phyloP scores from a whole-genome alignment of 2,329 filamentous ascomycete species.

The Akanthomyces muscarius region DNA sequence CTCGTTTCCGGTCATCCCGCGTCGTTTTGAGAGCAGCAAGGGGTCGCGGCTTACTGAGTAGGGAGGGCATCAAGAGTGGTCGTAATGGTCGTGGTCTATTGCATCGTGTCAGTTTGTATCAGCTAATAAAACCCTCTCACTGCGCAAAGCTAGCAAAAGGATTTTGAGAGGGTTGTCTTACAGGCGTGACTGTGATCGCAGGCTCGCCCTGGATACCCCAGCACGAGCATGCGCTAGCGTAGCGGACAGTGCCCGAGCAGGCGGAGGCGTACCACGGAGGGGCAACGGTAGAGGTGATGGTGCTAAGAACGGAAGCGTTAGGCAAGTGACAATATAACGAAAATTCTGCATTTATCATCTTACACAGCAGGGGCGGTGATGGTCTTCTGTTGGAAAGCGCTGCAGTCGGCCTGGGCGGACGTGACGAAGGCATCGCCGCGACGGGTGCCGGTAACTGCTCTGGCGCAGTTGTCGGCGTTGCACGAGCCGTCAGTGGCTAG shows the following conservation, averaged over 20 bases:
- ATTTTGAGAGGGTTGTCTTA: neutral
- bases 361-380: conserved; percentile 10
- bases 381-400: neutral
- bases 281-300: conserved; percentile 4
- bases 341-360: neutral
- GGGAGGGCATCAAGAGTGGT: neutral
- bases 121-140: neutral
- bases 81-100: conserved; percentile 4
- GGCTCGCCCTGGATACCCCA: conserved; percentile 5
- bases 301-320: neutral
- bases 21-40: neutral
- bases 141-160: neutral
- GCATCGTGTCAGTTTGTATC: neutral
- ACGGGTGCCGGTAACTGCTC: conserved; percentile 9
- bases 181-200: conserved; percentile 6
- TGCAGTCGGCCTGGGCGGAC: conserved; percentile 1
- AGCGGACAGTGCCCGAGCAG: conserved; percentile 3
- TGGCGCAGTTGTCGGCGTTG: conserved; percentile 12
- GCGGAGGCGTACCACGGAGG: conserved; percentile 8
- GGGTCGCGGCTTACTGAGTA: neutral
- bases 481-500: neutral
- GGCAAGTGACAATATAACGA: neutral
- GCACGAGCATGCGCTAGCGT: conserved; percentile 14
- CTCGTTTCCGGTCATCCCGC: too few species aligned
- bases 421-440: conserved; percentile 5